Conservation (phyloP, 345 rosid genomes). For the Euphorbia pulcherrima region DNA sequence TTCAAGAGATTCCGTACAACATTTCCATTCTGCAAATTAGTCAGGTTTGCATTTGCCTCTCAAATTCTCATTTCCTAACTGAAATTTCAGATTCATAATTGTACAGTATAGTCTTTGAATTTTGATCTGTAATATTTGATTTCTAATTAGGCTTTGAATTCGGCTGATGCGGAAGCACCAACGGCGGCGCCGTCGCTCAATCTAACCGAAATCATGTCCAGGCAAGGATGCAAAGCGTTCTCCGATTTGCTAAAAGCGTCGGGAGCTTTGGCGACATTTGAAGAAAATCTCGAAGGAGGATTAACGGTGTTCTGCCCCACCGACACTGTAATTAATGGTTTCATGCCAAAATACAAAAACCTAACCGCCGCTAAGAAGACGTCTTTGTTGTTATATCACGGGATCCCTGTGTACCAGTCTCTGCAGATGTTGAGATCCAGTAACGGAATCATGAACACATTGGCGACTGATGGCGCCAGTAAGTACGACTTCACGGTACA, state of each 20-base stretch:
- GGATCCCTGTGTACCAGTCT: slow-evolving; percentile 28
- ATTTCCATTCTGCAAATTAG: slow-evolving; percentile 29
- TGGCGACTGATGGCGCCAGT: slow-evolving; percentile 30
- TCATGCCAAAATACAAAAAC: slow-evolving; percentile 32
- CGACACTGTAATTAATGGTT: slow-evolving; percentile 19
- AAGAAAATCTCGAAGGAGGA: slow-evolving; percentile 27
- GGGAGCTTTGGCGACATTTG: slow-evolving; percentile 22
- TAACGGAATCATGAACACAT: slow-evolving; percentile 28
- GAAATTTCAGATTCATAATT: background rate
- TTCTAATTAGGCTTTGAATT: slow-evolving; percentile 17
- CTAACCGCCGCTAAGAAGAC: slow-evolving; percentile 18
- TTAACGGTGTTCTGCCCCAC: slow-evolving; percentile 32
- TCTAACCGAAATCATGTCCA: slow-evolving; percentile 22
- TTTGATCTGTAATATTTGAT: background rate
- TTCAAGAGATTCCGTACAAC: slow-evolving; percentile 28
- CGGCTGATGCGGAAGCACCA: slow-evolving; percentile 34
- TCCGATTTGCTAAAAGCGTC: slow-evolving; percentile 20
- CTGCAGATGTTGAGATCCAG: slow-evolving; percentile 25
- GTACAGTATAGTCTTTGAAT: background rate
- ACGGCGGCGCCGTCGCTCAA: slow-evolving; percentile 27
- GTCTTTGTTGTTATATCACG: slow-evolving; percentile 26
- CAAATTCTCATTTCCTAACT: background rate
- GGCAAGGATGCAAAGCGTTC: slow-evolving; percentile 30
- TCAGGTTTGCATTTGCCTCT: slow-evolving; percentile 15
- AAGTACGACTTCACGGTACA: slow-evolving; percentile 32